A percentile compares a stretch with the other conserved stretches of the same genome.
Conservation (phyloP, 768 basidiomycete genomes). For the Suillus spraguei region DNA sequence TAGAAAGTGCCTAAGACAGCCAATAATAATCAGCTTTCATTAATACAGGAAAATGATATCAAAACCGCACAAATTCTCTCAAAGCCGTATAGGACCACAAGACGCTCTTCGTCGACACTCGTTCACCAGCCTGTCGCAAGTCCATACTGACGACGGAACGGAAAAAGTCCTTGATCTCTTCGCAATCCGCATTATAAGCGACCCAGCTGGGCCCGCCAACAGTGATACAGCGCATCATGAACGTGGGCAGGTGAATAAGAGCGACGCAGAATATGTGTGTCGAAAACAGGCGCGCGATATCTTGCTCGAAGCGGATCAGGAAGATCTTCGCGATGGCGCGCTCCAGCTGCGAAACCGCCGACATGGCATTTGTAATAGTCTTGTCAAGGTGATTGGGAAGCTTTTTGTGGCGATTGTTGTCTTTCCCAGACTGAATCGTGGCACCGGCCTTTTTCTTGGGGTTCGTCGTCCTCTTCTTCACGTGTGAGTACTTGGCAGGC, state of each 20-base stretch:
- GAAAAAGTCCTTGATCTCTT: slow-evolving; percentile 77
- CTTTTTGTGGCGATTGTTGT: slow-evolving; percentile 35
- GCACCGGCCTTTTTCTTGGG: slow-evolving; percentile 48
- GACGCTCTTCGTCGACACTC: slow-evolving; percentile 79
- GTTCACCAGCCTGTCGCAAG: slow-evolving; percentile 74
- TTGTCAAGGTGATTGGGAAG: slow-evolving; percentile 56
- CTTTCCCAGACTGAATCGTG: slow-evolving; percentile 23
- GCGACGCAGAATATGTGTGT: slow-evolving; percentile 67
- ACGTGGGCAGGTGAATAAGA: slow-evolving; percentile 65
- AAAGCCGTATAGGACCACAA: slow-evolving; percentile 80
- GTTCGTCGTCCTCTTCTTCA: slow-evolving; percentile 62
- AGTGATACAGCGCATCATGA: slow-evolving; percentile 64
- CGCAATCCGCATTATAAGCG: slow-evolving; percentile 64
- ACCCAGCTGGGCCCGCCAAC: slow-evolving; percentile 70
- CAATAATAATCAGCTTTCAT: neutral
- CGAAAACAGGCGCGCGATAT: slow-evolving; percentile 74
- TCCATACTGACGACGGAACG: slow-evolving; percentile 73
- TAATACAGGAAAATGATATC: neutral
- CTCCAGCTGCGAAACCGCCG: slow-evolving; percentile 67
- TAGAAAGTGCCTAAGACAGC: slow-evolving; percentile 60
- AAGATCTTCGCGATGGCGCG: slow-evolving; percentile 69
- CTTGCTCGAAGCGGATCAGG: slow-evolving; percentile 70
- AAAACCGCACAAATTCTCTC: slow-evolving; percentile 64
- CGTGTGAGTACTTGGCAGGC: slow-evolving; percentile 76
- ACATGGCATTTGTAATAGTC: slow-evolving; percentile 55